A percentile compares a stretch with the other conserved stretches of the same genome.
These are phyloP conservation scores for Linnemannia hyalina DNA, from an alignment of 192 early-diverging fungal genomes.

Conservation along the genomic window DNA sequence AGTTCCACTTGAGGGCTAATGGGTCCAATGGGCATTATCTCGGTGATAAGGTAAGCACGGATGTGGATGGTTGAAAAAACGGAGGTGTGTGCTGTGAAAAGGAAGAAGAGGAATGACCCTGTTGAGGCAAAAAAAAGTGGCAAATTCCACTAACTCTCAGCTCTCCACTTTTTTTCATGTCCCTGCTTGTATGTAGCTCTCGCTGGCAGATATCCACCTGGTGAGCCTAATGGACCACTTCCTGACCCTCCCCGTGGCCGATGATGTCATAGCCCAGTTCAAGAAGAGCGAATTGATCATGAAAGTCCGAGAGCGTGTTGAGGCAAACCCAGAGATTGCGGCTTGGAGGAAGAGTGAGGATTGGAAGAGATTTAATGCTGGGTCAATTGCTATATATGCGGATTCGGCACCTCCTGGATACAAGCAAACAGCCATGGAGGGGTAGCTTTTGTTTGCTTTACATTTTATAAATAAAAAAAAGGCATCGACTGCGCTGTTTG, in stretches of 20 bases:
- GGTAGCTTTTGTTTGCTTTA: background rate
- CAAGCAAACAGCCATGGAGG: background rate
- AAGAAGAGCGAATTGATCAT: slow-evolving; percentile 11
- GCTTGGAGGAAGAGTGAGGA: slow-evolving; percentile 6
- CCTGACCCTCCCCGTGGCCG: slow-evolving; percentile 14
- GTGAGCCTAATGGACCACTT: slow-evolving; percentile 27
- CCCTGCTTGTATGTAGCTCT: background rate
- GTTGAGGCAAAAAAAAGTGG: background rate
- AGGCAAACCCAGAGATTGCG: slow-evolving; percentile 20
- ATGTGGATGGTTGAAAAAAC: background rate
- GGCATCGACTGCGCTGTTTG: too few species aligned
- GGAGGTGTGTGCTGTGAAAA: background rate
- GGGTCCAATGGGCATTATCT: slow-evolving; percentile 33
- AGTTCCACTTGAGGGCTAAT: slow-evolving; percentile 25
- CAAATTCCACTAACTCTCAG: too few species aligned
- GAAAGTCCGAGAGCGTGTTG: slow-evolving; percentile 27
- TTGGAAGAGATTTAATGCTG: background rate
- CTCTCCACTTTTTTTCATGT: background rate
- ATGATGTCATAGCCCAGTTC: slow-evolving; percentile 17
- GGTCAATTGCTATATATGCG: background rate
- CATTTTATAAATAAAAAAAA: too few species aligned
- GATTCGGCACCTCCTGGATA: background rate
- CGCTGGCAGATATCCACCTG: slow-evolving; percentile 34
- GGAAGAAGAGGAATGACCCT: background rate
- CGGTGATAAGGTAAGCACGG: slow-evolving; percentile 23